Evolutionary conservation across 441 rosid genomes (phyloP).

Genomic region (Omphalea diandra): DNA sequence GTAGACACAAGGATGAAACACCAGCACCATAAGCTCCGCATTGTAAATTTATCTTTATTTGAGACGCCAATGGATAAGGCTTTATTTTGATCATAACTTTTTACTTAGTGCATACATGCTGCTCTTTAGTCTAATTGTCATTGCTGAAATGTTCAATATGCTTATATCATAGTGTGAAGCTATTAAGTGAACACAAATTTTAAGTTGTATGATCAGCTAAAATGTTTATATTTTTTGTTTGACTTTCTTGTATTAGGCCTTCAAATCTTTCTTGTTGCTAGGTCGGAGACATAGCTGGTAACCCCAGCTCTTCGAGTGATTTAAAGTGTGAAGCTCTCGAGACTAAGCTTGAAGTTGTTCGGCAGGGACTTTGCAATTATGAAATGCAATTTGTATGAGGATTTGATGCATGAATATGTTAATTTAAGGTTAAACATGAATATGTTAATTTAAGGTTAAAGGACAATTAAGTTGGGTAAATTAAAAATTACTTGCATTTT

Average conservation of each 20-base stretch:
- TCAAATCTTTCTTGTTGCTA: neutral
- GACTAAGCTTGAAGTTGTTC: neutral
- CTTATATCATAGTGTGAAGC: too few relatives aligned
- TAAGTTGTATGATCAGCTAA: too few relatives aligned
- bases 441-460: neutral
- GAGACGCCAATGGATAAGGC: neutral
- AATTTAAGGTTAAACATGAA: too few relatives aligned
- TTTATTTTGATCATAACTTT: neutral
- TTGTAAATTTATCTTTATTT: neutral
- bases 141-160: too few relatives aligned
- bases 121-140: too few relatives aligned
- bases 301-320: neutral
- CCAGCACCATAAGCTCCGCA: neutral
- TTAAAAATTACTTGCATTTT: too few relatives aligned
- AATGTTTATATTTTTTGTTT: neutral
- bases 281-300: neutral
- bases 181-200: too few relatives aligned
- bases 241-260: neutral
- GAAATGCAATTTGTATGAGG: neutral
- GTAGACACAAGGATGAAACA: neutral
- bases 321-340: neutral
- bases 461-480: conserved; percentile 13
- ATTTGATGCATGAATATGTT: too few relatives aligned
- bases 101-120: neutral
- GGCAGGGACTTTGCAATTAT: too few relatives aligned